Percentiles rank a stretch among this genome's conserved stretches.
Evolutionary conservation across 2,329 filamentous ascomycete genomes (phyloP).

Genomic region (Trichophyton benhamiae): DNA sequence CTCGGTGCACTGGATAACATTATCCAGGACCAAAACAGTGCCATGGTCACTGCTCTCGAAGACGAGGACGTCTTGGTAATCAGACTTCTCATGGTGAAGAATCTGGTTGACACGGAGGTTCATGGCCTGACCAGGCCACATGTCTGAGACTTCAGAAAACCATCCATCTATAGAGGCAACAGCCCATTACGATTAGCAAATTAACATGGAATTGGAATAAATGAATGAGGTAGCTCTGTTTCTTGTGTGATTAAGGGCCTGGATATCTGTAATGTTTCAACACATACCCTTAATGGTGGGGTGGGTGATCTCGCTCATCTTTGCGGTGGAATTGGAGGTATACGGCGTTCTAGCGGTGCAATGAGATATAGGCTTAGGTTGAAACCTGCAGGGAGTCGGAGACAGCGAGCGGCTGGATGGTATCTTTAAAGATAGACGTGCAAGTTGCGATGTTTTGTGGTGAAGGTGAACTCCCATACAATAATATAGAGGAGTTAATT

Average conservation of each 20-base stretch:
- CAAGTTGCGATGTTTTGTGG: neutral
- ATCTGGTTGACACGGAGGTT: conserved; percentile 95
- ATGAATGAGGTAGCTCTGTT: conserved; percentile 10
- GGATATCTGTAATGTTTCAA: neutral
- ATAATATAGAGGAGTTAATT: neutral
- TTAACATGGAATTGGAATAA: conserved; percentile 5
- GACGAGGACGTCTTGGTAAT: conserved; percentile 98
- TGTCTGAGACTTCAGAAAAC: conserved; percentile 97
- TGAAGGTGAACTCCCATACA: neutral
- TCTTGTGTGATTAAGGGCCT: conserved; percentile 13
- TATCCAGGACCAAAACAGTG: conserved; percentile 92
- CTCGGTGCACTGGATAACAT: conserved; percentile 98
- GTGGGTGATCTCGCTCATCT: conserved; percentile 60
- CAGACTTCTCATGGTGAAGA: conserved; percentile 96
- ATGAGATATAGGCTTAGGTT: neutral
- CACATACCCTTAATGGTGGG: conserved; percentile 59
- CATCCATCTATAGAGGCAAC: conserved; percentile 65
- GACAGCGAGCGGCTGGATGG: neutral
- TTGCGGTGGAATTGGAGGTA: conserved; percentile 19
- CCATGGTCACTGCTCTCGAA: conserved; percentile 98
- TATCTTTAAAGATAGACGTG: neutral
- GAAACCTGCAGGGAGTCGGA: neutral
- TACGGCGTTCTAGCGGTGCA: neutral
- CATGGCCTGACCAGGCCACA: conserved; percentile 99
- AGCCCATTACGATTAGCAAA: conserved; percentile 11